phyloP scores from a whole-genome alignment of 352 stramenopile genomes.

The Phytopythium aichiense region DNA sequence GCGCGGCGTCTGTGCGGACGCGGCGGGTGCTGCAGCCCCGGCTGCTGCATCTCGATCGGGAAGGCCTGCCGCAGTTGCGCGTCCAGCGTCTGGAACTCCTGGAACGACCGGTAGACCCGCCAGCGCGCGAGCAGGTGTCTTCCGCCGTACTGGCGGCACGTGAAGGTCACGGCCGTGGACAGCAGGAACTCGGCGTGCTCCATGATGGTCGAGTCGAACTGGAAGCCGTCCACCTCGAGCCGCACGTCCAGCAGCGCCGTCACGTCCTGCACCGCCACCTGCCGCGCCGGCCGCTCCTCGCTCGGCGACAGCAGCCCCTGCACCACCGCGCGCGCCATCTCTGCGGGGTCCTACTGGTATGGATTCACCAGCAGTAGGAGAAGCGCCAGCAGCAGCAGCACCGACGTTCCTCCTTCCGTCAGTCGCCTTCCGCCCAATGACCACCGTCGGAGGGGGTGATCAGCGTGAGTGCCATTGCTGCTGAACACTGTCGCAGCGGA shows the following conservation, averaged over 20 bases:
- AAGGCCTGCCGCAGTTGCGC: slow-evolving; percentile 60
- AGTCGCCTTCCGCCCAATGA: background rate
- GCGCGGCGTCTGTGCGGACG: slow-evolving; percentile 44
- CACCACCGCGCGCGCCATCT: slow-evolving; percentile 5
- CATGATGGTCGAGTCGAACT: slow-evolving; percentile 77
- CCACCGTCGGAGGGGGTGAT: background rate
- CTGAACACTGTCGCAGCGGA: too few relatives aligned
- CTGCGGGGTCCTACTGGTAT: background rate
- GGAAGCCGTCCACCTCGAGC: slow-evolving; percentile 55
- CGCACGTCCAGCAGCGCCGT: slow-evolving; percentile 56
- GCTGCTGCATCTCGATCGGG: slow-evolving; percentile 54
- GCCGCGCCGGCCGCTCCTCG: slow-evolving; percentile 2
- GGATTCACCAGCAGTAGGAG: background rate
- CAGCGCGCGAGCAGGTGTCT: slow-evolving; percentile 55
- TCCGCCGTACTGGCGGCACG: slow-evolving; percentile 49
- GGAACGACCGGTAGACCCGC: slow-evolving; percentile 61
- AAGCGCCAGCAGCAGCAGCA: too few relatives aligned
- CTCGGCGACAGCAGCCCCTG: background rate
- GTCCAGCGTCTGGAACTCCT: slow-evolving; percentile 75
- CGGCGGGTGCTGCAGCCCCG: slow-evolving; percentile 25
- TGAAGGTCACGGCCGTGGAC: slow-evolving; percentile 55
- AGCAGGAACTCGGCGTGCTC: slow-evolving; percentile 74
- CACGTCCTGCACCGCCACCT: slow-evolving; percentile 50
- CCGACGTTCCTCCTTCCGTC: too few relatives aligned
- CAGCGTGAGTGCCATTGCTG: too few relatives aligned